Evolutionary conservation across 345 rosid species (phyloP), one percentile per base, ranked within the genome.

Genomic region (Pugionium dolabratum): DNA sequence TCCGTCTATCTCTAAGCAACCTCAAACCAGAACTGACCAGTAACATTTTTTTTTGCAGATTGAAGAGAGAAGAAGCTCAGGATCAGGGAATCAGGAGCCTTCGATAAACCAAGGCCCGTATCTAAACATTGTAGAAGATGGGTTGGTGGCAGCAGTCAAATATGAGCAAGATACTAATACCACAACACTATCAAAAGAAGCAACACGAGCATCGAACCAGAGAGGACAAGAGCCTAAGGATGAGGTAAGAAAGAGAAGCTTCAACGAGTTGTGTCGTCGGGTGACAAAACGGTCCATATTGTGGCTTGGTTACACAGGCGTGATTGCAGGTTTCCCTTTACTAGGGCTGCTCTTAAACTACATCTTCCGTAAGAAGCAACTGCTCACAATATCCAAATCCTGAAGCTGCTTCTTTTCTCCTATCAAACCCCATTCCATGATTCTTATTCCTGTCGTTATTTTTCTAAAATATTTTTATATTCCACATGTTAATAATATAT

Each of bases 91-190:
- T 4, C 41, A 56, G n/a, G 88, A 74, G 66, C 69, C 87, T 4
- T 76, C 84, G 5, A 85, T 87, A 49, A 95, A 83, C 78, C 88
- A 75, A 70, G 90, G 88, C 59, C 90, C 95, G 10, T 83, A 76
- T 6, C 50, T 91, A 18, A 89, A 84, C 62, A 69, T 87, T 3
- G 67, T 76, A 31, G 82, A 80, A 72, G 86, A 89, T 34, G 95
- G 95, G 64, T 75, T 84, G 75, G 86, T 89, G 57, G 83, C 90
- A 72, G 86, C 95, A 64, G 77, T 71, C 2, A 76, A 72, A 26
- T 72, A 67, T 40, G 85, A 84, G 69, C 59, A 78, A 74, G 52
- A 66, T 25, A 29, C 18, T 32, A 11, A 67, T 47, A 31, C 32
- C 31, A 18, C 66, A 55, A 62, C 52, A 66, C 28, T 29, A 9